These are phyloP conservation scores for Ascocoryne sarcoides DNA, from an alignment of 2,329 filamentous ascomycete species.

Conservation along the genomic window DNA sequence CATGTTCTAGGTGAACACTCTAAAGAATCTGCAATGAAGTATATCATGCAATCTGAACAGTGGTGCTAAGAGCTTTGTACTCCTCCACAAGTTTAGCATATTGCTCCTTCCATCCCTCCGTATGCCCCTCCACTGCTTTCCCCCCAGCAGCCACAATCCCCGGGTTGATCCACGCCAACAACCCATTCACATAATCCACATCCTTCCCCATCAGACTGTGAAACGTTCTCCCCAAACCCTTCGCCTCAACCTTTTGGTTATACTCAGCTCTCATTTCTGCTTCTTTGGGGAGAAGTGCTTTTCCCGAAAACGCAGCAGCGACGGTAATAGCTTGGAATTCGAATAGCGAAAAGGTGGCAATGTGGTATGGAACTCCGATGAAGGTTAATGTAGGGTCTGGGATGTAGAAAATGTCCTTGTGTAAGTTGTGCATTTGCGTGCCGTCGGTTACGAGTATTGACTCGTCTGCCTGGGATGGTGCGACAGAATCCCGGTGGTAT, in stretches of 20 bases:
- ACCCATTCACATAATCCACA: conserved; percentile 10
- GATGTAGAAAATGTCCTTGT: conserved; percentile 43
- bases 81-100: not conserved
- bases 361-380: conserved; percentile 37
- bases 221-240: conserved; percentile 35
- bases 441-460: conserved; percentile 43
- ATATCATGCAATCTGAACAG: too few relatives aligned
- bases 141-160: not conserved
- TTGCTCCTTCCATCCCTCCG: not conserved
- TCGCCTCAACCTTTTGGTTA: conserved; percentile 23
- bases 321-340: conserved; percentile 39
- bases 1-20: too few relatives aligned
- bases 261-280: conserved; percentile 34
- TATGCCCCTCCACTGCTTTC: not conserved
- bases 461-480: conserved; percentile 39
- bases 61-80: not conserved
- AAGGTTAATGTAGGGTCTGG: conserved; percentile 36
- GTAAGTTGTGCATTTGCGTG: conserved; percentile 35
- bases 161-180: conserved; percentile 8
- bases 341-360: conserved; percentile 38
- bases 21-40: too few relatives aligned
- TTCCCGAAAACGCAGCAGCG: conserved; percentile 33
- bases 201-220: conserved; percentile 31
- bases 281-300: conserved; percentile 29
- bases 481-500: conserved; percentile 30